Conservation (phyloP, 2,329 filamentous ascomycete species). For the Sporothrix curviconia region DNA sequence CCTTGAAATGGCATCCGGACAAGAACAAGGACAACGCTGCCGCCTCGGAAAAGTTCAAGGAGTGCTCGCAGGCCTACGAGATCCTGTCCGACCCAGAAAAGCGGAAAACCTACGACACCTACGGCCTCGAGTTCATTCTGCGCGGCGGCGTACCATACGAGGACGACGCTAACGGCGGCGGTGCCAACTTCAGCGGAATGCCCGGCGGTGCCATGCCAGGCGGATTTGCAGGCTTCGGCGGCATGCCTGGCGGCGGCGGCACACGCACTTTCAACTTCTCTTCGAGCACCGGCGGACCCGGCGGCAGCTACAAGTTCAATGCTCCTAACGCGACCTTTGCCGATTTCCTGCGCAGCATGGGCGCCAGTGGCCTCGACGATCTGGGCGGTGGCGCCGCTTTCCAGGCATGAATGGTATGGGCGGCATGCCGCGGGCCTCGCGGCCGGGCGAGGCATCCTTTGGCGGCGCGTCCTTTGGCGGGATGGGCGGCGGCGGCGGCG, state of each 20-base stretch:
- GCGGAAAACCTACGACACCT: constrained; percentile 90
- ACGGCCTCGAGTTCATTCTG: constrained; percentile 85
- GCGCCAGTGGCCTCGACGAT: constrained; percentile 40
- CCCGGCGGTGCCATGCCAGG: constrained; percentile 48
- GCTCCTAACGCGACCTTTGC: constrained; percentile 79
- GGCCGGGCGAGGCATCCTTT: constrained; percentile 9
- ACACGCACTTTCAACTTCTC: constrained; percentile 59
- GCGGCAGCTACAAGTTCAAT: constrained; percentile 71
- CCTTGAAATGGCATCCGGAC: constrained; percentile 90
- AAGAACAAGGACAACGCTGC: constrained; percentile 91
- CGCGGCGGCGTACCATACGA: constrained; percentile 63
- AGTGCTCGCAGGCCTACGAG: constrained; percentile 95
- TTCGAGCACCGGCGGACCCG: constrained; percentile 38
- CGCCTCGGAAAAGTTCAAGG: constrained; percentile 93
- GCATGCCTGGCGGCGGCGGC: constrained; percentile 48
- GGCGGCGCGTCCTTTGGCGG: constrained; percentile 14
- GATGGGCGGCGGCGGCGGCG: constrained; percentile 8
- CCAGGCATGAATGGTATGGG: not conserved
- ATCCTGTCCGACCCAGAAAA: constrained; percentile 97
- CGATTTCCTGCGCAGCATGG: constrained; percentile 64
- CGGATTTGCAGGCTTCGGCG: constrained; percentile 25
- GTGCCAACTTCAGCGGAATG: constrained; percentile 51
- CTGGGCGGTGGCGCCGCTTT: constrained; percentile 33
- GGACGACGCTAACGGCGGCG: constrained; percentile 23
- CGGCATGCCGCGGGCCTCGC: constrained; percentile 13